Percentiles rank a stretch among this genome's conserved stretches.
phyloP scores from a whole-genome alignment of 495 filamentous ascomycete genomes.

The Aspergillus carlsbadensis region DNA sequence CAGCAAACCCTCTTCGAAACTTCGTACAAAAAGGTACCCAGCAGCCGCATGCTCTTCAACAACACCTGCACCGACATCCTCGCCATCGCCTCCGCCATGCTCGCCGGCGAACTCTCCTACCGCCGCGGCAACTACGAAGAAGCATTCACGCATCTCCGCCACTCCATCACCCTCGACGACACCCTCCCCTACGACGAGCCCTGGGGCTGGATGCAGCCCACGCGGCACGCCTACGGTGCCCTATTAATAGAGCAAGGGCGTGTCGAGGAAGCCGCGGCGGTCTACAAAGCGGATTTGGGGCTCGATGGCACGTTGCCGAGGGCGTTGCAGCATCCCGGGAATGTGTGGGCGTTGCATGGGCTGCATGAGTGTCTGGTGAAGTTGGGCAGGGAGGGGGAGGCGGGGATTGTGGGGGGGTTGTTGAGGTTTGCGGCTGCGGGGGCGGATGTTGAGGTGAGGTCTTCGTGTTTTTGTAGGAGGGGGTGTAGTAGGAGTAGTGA shows the following conservation, averaged over 20 bases:
- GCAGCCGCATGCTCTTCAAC: slow-evolving; percentile 61
- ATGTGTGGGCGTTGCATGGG: slow-evolving; percentile 66
- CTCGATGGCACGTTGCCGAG: slow-evolving; percentile 52
- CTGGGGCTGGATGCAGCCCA: slow-evolving; percentile 68
- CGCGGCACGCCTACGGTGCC: slow-evolving; percentile 61
- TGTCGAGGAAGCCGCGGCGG: slow-evolving; percentile 49
- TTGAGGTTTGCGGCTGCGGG: slow-evolving; percentile 49
- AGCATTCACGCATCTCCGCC: slow-evolving; percentile 54
- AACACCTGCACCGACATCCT: slow-evolving; percentile 63
- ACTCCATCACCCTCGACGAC: slow-evolving; percentile 53
- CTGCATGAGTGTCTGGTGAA: slow-evolving; percentile 58
- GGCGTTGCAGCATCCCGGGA: slow-evolving; percentile 59
- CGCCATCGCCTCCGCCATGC: slow-evolving; percentile 57
- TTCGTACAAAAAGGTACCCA: slow-evolving; percentile 45
- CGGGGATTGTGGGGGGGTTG: slow-evolving; percentile 45
- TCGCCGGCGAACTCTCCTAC: slow-evolving; percentile 69
- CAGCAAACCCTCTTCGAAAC: slow-evolving; percentile 44
- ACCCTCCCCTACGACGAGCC: slow-evolving; percentile 61
- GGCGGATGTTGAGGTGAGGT: slow-evolving; percentile 56
- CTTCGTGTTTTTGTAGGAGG: slow-evolving; percentile 59
- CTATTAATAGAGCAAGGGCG: slow-evolving; percentile 58
- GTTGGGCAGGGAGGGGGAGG: slow-evolving; percentile 48
- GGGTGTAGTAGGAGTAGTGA: no score
- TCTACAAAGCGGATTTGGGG: slow-evolving; percentile 60
- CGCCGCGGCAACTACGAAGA: slow-evolving; percentile 52